Base-by-base conservation (phyloP, 2,329 filamentous ascomycete genomes). In the Trichoderma koningii region DNA sequence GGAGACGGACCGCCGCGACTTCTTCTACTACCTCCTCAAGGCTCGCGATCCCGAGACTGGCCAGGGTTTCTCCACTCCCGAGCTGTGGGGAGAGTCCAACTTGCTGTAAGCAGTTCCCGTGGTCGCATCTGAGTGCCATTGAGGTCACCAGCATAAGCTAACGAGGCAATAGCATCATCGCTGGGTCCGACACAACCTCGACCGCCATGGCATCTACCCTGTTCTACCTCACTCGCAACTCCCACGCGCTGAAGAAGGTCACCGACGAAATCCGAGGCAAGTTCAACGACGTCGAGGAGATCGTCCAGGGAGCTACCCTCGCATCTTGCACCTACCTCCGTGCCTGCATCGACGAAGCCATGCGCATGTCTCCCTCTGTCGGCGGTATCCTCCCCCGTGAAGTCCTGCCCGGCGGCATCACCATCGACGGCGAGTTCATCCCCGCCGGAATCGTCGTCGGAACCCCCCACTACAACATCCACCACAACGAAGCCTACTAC, bases 11-110 rank as follows among this genome's bases (percentile, higher is more conserved):
- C 87, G 89, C 41, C 86, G 88, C 64, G 89, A 92, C 73, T 91
- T 92, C 79, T 91, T 92, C 78, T 88, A 90, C 76, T 87, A 91
- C 74, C 82, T 92, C 12, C 83, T 92, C 66, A 88, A 87, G 71
- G 89, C 89, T 7, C 84, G 85, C 45, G 89, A 92, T 69, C 88
- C 88, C 14, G 88, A 91, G 72, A 90, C 88, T 0, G 88, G 88
- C 60, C 81, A 84, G 65, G 87, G 87, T 1, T 88, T 91, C 71
- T 83, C 81, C 47, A 87, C 82, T 2, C 83, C 84, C 0, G 89
- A 91, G 71, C 83, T 91, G 26, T 89, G 88, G 87, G 86, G 83
- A 56, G 88, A 91, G 73, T 88, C 87, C 9, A 90, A 90, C 72
- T 76, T 90, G 19, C 81, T 91, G 78, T 85, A 72, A 75, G 81